Conservation (phyloP, 140 eudicot species). For the Oenanthe javanica region DNA sequence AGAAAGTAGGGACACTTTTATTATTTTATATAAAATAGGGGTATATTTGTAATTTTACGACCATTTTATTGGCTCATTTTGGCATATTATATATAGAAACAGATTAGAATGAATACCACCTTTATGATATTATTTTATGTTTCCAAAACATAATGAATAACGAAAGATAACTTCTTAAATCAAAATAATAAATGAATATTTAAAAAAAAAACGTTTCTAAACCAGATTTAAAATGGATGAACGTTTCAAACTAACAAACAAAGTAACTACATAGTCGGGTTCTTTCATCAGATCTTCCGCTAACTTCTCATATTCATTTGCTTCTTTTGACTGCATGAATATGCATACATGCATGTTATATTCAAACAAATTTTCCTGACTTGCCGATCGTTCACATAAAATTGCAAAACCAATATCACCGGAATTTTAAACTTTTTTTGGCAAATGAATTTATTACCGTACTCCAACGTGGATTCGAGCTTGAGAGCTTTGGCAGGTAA, state of each 20-base stretch:
- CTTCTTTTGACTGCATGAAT: background rate
- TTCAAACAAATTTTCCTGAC: background rate
- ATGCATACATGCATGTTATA: background rate
- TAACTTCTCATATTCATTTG: background rate
- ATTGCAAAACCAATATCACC: background rate
- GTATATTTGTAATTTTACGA: no score
- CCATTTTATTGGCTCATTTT: no score
- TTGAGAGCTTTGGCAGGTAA: background rate
- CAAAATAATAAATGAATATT: background rate
- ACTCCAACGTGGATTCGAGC: background rate
- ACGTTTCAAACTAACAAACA: constrained; percentile 2
- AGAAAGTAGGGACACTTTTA: no score
- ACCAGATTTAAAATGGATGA: background rate
- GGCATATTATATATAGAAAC: no score
- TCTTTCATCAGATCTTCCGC: background rate
- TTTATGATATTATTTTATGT: no score
- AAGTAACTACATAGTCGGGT: background rate
- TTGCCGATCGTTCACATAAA: background rate
- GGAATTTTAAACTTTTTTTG: background rate
- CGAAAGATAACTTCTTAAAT: background rate
- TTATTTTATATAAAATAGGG: no score
- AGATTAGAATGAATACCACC: no score
- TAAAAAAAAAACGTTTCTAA: background rate
- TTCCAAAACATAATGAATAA: no score
- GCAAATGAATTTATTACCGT: background rate